These are phyloP conservation scores for Auxenochlorella protothecoides DNA, from an alignment of 139 green algal species.

Conservation along the genomic window DNA sequence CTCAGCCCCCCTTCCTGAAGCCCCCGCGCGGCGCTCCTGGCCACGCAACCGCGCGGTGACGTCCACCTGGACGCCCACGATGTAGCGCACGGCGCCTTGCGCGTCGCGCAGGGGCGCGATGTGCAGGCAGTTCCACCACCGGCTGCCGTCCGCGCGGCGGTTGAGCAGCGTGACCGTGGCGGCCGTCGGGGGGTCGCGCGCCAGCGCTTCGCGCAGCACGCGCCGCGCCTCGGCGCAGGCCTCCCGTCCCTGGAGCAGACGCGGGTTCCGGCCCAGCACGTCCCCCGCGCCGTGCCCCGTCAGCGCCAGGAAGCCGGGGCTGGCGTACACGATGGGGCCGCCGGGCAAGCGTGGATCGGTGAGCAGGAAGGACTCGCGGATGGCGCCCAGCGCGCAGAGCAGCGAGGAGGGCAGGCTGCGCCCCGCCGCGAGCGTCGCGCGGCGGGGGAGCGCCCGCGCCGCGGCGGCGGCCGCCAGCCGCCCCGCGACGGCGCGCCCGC, in stretches of 20 bases:
- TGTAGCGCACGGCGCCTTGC: slow-evolving; percentile 4
- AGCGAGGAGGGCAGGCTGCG: slow-evolving; percentile 29
- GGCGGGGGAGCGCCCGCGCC: slow-evolving; percentile 4
- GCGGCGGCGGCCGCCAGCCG: neutral
- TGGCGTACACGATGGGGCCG: slow-evolving; percentile 52
- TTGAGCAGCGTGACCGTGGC: slow-evolving; percentile 47
- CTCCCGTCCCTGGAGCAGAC: slow-evolving; percentile 21
- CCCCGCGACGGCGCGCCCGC: neutral
- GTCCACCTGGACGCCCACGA: no score
- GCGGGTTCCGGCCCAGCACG: slow-evolving; percentile 26
- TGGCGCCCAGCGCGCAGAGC: slow-evolving; percentile 29
- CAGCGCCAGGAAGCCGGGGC: slow-evolving; percentile 39
- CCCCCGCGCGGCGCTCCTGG: no score
- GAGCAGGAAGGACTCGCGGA: slow-evolving; percentile 50
- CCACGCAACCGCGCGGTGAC: no score
- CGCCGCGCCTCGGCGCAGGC: slow-evolving; percentile 25
- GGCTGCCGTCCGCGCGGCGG: slow-evolving; percentile 38
- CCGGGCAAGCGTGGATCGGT: slow-evolving; percentile 42
- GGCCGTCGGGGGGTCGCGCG: slow-evolving; percentile 17
- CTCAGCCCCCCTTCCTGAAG: no score
- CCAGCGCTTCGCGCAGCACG: slow-evolving; percentile 29
- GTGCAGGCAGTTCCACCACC: slow-evolving; percentile 57
- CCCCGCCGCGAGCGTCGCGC: slow-evolving; percentile 3
- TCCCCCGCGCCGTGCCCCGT: slow-evolving; percentile 30
- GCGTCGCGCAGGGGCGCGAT: slow-evolving; percentile 39